Percentiles rank a stretch among this genome's conserved stretches.
These are phyloP conservation scores for Zalaria sp. DNA, from an alignment of 2,329 filamentous ascomycete genomes.

Conservation along the genomic window DNA sequence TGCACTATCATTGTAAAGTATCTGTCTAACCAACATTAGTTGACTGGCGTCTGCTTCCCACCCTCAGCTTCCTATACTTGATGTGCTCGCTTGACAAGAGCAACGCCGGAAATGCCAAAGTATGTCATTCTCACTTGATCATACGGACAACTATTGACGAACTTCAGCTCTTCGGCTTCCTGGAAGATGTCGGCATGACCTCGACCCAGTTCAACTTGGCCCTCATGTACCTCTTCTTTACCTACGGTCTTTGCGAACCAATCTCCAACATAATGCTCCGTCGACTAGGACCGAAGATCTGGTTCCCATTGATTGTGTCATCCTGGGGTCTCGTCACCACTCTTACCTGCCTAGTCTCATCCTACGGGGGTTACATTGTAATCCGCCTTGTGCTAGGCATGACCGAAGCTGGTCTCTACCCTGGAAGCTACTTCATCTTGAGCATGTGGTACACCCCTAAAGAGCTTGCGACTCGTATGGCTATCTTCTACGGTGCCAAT, in stretches of 20 bases:
- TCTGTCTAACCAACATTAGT: too few relatives aligned
- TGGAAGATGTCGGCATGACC: constrained; percentile 5
- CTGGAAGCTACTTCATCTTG: constrained; percentile 23
- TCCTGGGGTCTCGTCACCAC: constrained; percentile 17
- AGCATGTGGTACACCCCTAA: constrained; percentile 21
- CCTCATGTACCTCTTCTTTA: constrained; percentile 6
- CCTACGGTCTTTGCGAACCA: constrained; percentile 4
- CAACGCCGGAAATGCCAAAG: too few relatives aligned
- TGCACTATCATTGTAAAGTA: too few relatives aligned
- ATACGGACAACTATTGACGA: too few relatives aligned
- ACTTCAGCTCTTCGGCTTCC: too few relatives aligned
- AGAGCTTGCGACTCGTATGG: constrained; percentile 24
- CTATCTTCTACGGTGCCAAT: constrained; percentile 24
- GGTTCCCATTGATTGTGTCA: constrained; percentile 7
- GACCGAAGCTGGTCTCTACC: constrained; percentile 18
- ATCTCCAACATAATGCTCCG: constrained; percentile 6
- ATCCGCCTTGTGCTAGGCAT: constrained; percentile 20
- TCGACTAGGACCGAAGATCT: constrained; percentile 5
- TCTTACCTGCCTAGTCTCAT: constrained; percentile 18
- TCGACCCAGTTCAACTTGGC: constrained; percentile 6
- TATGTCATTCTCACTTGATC: too few relatives aligned
- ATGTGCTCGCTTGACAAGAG: too few relatives aligned
- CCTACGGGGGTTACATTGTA: constrained; percentile 18
- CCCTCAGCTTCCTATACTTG: too few relatives aligned
- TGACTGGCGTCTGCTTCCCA: too few relatives aligned